A percentile compares a stretch with the other conserved stretches of the same genome.
Conservation (phyloP, 1,284 basidiomycete genomes). For the Vanrija sp. region DNA sequence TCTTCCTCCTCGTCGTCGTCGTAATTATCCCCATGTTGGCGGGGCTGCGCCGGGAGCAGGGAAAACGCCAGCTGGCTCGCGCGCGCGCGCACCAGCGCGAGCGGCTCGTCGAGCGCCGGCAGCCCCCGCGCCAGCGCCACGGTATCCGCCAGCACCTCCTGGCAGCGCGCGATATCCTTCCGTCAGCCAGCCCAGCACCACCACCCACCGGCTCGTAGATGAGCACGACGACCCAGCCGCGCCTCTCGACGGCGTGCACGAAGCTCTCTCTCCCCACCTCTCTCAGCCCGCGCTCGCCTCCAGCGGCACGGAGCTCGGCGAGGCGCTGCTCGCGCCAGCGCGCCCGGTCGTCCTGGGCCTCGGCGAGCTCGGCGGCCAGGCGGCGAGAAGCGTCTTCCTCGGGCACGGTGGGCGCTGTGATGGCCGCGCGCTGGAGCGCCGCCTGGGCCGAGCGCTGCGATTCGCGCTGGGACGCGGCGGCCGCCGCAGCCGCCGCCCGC, state of each 20-base stretch:
- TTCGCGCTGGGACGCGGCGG: slow-evolving; percentile 1
- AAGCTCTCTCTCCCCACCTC: slow-evolving; percentile 40
- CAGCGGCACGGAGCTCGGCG: slow-evolving; percentile 7
- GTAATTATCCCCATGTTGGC: slow-evolving; percentile 2
- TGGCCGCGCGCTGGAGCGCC: slow-evolving; percentile 22
- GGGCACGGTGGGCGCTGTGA: slow-evolving; percentile 27
- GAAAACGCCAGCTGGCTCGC: slow-evolving; percentile 42
- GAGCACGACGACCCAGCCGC: slow-evolving; percentile 39
- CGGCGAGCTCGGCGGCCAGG: neutral
- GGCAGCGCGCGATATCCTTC: slow-evolving; percentile 39
- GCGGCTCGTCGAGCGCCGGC: slow-evolving; percentile 7
- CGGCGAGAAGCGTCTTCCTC: slow-evolving; percentile 26
- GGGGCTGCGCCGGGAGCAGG: slow-evolving; percentile 16
- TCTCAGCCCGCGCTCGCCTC: slow-evolving; percentile 19
- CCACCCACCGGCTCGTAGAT: slow-evolving; percentile 47
- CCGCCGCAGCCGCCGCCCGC: slow-evolving; percentile 10
- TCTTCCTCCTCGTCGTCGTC: slow-evolving; percentile 14
- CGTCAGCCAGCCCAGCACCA: neutral
- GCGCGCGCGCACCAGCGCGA: slow-evolving; percentile 31
- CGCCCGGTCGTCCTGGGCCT: slow-evolving; percentile 9
- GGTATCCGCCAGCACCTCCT: slow-evolving; percentile 20
- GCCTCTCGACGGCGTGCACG: slow-evolving; percentile 36
- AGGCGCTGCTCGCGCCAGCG: slow-evolving; percentile 6
- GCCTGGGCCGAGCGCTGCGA: slow-evolving; percentile 2
- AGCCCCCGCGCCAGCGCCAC: neutral